Percentiles rank a stretch among this genome's conserved stretches.
Evolutionary conservation across 805 yeast species (phyloP).

Genomic region (Cyberlindnera subsufficiens): DNA sequence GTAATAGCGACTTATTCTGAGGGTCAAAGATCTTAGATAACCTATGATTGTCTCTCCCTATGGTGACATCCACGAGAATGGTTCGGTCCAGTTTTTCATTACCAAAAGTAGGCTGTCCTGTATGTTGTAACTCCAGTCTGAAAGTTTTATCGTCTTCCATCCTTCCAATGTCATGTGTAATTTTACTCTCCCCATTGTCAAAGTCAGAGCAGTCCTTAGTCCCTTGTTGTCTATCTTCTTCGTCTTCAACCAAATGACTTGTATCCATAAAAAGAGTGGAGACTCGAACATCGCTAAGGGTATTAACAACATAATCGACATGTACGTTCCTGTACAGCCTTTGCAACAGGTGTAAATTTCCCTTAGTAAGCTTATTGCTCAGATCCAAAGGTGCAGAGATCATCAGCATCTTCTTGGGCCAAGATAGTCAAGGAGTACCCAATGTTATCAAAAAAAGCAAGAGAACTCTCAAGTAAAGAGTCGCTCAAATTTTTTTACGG

Average conservation of each 20-base stretch:
- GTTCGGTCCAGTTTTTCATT: too few relatives aligned
- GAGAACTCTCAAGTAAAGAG: too few relatives aligned
- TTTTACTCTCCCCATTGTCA: not conserved
- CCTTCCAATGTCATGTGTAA: too few relatives aligned
- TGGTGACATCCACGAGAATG: too few relatives aligned
- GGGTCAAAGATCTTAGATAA: conserved; percentile 12
- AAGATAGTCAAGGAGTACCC: too few relatives aligned
- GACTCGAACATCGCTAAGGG: not conserved
- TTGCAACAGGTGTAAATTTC: not conserved
- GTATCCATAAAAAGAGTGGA: not conserved
- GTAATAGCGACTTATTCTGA: conserved; percentile 6
- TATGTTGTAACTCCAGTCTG: too few relatives aligned
- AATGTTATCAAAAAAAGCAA: too few relatives aligned
- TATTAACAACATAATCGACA: not conserved
- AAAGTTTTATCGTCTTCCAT: not conserved
- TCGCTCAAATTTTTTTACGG: too few relatives aligned
- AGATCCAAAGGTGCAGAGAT: not conserved
- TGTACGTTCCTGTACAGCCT: not conserved
- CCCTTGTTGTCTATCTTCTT: not conserved
- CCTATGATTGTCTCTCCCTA: not conserved
- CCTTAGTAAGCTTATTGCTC: not conserved
- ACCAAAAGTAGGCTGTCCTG: too few relatives aligned
- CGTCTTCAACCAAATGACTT: not conserved
- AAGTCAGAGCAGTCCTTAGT: too few relatives aligned
- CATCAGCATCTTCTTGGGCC: too few relatives aligned